Base-by-base conservation (phyloP, 306 rosid species). In the Psophocarpus tetragonolobus region DNA sequence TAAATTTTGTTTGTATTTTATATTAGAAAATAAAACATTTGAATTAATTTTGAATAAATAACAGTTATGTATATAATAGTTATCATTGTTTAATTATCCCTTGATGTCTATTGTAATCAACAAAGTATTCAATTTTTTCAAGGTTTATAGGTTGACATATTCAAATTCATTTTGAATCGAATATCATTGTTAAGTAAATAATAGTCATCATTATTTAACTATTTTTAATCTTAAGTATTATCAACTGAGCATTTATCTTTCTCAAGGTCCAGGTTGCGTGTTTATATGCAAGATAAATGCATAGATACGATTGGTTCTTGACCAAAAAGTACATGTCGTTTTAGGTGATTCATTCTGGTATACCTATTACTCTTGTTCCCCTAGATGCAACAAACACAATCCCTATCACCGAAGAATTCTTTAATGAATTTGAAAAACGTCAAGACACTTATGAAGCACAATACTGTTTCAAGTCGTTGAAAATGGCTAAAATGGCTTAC, bases 281-380 rank as follows among this genome's bases (percentile, higher is more conserved):
- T 17, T 62, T 47, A 57, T 13, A 17, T 38, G 9, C 21, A 15
- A 47, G 20, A 14, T 47, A n/a, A 47, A 23, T 62, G 57, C 36
- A 80, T 8, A 33, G 62, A 54, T 32, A 44, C 0, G 70, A 3
- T 47, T 73, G n/a, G 21, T 41, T 75, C 17, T 80, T 74, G 82
- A 63, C 44, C 4, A 24, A 51, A 73, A 63, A 2, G 6, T 47
- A 21, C 60, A 39, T 83, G 18, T 64, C 39, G 17, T 76, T 71
- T 45, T 81, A 95, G 99, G 97, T 95, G 71, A 81, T 95, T 70
- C 99, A 95, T 91, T 92, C 97, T 12, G 97, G 96, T 72, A 90
- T 95, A 85, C 96, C 97, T 14, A 20, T 86, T 48, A 95, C 97
- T 6, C 92, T 95, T 39, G 91, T 92, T 75, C 97, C 99, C 39